Evolutionary conservation across 495 filamentous ascomycete genomes (phyloP).

Genomic region (Podospora tetraspora): DNA sequence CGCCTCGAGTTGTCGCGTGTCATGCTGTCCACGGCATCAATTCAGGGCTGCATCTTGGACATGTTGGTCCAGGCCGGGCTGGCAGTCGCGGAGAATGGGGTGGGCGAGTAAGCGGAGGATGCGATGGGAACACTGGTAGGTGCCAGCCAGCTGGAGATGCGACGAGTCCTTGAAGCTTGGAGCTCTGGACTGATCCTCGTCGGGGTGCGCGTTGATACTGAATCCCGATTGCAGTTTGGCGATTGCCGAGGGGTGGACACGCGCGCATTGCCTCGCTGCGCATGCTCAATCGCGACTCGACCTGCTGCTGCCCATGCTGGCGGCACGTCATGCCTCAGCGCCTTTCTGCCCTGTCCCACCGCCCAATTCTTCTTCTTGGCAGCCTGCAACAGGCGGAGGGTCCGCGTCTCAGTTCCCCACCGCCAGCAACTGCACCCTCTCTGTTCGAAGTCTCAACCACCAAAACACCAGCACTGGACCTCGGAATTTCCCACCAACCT

Average conservation of each 20-base stretch:
- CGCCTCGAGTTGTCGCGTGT: neutral
- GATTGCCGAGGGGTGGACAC: neutral
- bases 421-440: neutral
- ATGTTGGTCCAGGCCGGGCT: neutral
- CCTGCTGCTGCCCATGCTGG: neutral
- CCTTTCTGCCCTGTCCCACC: constrained; percentile 3
- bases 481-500: too few relatives aligned
- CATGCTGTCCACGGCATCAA: constrained; percentile 29
- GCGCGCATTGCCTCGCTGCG: neutral
- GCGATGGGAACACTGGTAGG: neutral
- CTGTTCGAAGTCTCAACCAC: neutral
- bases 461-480: neutral
- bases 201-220: neutral
- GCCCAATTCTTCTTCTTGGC: constrained; percentile 1
- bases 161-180: neutral
- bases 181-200: neutral
- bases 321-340: neutral
- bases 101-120: neutral
- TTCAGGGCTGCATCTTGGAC: constrained; percentile 1
- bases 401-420: neutral
- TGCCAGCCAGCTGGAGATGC: neutral
- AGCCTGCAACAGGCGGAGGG: neutral
- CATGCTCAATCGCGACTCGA: too few relatives aligned
- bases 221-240: neutral
- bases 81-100: neutral